Percentiles rank a stretch among this genome's conserved stretches.
Conservation (phyloP, 2,329 filamentous ascomycete species). For the Fusarium tuaranense region DNA sequence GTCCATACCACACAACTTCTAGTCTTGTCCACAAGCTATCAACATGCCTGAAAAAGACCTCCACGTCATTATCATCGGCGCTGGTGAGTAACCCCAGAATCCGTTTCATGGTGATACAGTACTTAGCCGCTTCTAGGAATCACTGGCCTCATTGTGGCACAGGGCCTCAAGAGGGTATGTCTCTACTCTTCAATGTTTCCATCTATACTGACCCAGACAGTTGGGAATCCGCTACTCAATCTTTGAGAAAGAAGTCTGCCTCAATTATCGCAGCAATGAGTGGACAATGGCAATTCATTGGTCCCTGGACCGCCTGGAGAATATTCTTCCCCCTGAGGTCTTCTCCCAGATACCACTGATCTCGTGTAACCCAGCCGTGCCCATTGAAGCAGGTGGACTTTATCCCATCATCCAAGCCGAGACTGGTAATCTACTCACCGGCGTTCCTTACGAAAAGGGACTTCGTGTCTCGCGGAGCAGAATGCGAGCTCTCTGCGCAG, state of each 20-base stretch:
- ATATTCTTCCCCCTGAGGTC: conserved; percentile 29
- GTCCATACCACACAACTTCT: neutral
- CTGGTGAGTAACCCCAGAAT: conserved; percentile 12
- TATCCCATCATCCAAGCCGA: conserved; percentile 41
- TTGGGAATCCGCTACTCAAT: conserved; percentile 31
- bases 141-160: conserved; percentile 33
- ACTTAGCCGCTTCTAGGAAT: conserved; percentile 11
- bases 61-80: conserved; percentile 35
- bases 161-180: conserved; percentile 31
- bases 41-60: conserved; percentile 30
- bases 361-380: conserved; percentile 36
- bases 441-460: conserved; percentile 36
- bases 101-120: neutral
- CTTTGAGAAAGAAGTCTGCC: conserved; percentile 32
- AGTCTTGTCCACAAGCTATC: neutral
- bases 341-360: conserved; percentile 32
- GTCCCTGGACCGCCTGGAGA: conserved; percentile 30
- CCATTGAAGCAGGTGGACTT: conserved; percentile 31
- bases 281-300: conserved; percentile 42
- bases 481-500: conserved; percentile 33
- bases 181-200: fast-evolving
- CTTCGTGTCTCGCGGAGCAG: conserved; percentile 36
- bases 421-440: conserved; percentile 29
- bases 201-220: neutral
- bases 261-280: conserved; percentile 41